phyloP scores from a whole-genome alignment of 2,329 filamentous ascomycete genomes.

The Trichoderma gracile region DNA sequence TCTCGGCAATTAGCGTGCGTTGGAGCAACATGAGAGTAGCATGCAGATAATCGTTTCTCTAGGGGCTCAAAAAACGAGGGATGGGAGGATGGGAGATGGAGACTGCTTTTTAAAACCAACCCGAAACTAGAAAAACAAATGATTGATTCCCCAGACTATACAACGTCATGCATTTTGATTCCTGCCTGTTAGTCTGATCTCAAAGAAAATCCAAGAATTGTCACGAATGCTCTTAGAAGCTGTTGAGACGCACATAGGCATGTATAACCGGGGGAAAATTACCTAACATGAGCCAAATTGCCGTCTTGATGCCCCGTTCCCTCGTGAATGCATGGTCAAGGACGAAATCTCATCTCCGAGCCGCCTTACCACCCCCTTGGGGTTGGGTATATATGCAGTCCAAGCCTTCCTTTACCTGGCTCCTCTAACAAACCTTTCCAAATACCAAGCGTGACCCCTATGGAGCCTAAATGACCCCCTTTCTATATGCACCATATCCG shows the following conservation, averaged over 20 bases:
- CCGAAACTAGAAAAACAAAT: background rate
- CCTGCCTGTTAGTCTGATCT: background rate
- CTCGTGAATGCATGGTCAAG: background rate
- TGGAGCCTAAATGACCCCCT: background rate
- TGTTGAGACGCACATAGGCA: background rate
- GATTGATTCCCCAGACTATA: background rate
- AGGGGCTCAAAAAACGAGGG: background rate
- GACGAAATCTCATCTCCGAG: background rate
- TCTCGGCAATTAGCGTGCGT: background rate
- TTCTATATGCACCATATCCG: constrained; percentile 20
- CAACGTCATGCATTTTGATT: background rate
- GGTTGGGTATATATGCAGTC: constrained; percentile 9
- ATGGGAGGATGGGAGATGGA: background rate
- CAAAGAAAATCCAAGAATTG: background rate
- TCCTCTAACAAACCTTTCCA: background rate
- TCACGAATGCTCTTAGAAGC: too few species aligned
- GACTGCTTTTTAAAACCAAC: too few species aligned
- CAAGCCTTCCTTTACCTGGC: background rate
- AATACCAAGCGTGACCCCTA: background rate
- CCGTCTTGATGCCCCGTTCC: background rate
- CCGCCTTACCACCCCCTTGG: background rate
- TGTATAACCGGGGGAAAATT: too few species aligned
- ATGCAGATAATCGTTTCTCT: background rate
- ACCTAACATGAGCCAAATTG: background rate
- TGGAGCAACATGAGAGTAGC: background rate